A percentile compares a stretch with the other conserved stretches of the same genome.
phyloP scores from a whole-genome alignment of 495 filamentous ascomycete species.

The Neurospora hispaniola region DNA sequence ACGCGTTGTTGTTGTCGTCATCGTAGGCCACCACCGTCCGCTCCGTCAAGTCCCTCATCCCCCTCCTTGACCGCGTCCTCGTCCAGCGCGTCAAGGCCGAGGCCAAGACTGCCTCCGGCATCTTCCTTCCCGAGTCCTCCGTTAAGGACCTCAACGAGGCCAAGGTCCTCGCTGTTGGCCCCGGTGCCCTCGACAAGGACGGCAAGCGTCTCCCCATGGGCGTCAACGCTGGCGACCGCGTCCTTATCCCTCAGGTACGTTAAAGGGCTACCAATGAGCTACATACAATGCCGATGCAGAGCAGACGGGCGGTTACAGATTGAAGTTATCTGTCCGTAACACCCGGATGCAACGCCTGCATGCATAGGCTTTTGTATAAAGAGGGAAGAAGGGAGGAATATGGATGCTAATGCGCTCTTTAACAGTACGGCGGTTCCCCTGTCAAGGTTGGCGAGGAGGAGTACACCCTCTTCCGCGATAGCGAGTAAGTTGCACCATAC shows the following conservation, averaged over 20 bases:
- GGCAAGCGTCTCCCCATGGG: constrained; percentile 76
- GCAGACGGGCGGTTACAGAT: constrained; percentile 1
- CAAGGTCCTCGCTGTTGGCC: constrained; percentile 88
- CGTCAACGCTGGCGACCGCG: constrained; percentile 76
- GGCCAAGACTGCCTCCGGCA: constrained; percentile 85
- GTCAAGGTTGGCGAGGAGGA: constrained; percentile 97
- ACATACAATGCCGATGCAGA: not conserved
- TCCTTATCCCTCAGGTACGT: constrained; percentile 92
- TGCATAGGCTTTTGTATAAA: not conserved
- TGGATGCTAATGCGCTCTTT: constrained; percentile 20
- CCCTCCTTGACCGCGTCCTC: constrained; percentile 95
- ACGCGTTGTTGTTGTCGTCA: not conserved
- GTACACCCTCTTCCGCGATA: constrained; percentile 89
- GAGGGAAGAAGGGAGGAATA: not conserved
- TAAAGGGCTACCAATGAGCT: not conserved
- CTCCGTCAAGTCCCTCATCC: constrained; percentile 89
- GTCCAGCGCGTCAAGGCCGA: constrained; percentile 98
- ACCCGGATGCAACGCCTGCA: not conserved
- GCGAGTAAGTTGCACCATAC: constrained; percentile 61
- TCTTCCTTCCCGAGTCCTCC: constrained; percentile 93
- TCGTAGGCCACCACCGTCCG: constrained; percentile 62
- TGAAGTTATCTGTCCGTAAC: constrained; percentile 1
- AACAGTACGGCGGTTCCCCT: constrained; percentile 84
- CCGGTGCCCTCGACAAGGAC: constrained; percentile 74
- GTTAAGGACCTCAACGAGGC: constrained; percentile 99